Conservation (phyloP, 352 stramenopile genomes). For the Globisporangium middletonii region DNA sequence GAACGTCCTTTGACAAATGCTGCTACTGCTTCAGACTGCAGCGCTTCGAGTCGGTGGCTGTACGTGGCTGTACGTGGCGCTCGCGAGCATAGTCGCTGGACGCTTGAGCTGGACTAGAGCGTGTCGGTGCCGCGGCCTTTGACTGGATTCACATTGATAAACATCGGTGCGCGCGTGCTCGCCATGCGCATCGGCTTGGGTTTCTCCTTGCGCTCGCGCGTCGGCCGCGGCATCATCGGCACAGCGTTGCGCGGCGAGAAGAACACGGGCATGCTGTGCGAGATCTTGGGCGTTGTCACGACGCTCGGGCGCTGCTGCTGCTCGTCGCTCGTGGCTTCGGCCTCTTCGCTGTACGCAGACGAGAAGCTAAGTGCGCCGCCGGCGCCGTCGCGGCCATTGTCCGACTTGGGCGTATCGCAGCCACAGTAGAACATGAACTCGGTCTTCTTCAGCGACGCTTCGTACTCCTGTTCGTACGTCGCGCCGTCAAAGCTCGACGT, state of each 20-base stretch:
- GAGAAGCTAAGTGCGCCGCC: slow-evolving; percentile 28
- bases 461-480: slow-evolving; percentile 34
- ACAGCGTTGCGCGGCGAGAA: slow-evolving; percentile 36
- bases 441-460: slow-evolving; percentile 21
- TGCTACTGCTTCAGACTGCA: background rate
- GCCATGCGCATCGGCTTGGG: slow-evolving; percentile 6
- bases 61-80: too few relatives aligned
- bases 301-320: slow-evolving; percentile 13
- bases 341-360: slow-evolving; percentile 7
- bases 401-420: slow-evolving; percentile 33
- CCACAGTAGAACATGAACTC: slow-evolving; percentile 59
- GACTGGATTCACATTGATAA: slow-evolving; percentile 12
- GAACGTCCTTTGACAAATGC: too few relatives aligned
- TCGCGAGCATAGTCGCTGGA: too few relatives aligned
- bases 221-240: slow-evolving; percentile 20
- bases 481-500: slow-evolving; percentile 13
- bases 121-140: slow-evolving; percentile 6
- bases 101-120: slow-evolving; percentile 3
- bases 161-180: slow-evolving; percentile 6
- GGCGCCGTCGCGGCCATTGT: slow-evolving; percentile 18
- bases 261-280: slow-evolving; percentile 46
- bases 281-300: slow-evolving; percentile 28
- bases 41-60: too few relatives aligned
- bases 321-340: slow-evolving; percentile 9
- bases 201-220: slow-evolving; percentile 13